phyloP scores from a whole-genome alignment of 192 early-diverging fungal species.

The Coemansia sp. region DNA sequence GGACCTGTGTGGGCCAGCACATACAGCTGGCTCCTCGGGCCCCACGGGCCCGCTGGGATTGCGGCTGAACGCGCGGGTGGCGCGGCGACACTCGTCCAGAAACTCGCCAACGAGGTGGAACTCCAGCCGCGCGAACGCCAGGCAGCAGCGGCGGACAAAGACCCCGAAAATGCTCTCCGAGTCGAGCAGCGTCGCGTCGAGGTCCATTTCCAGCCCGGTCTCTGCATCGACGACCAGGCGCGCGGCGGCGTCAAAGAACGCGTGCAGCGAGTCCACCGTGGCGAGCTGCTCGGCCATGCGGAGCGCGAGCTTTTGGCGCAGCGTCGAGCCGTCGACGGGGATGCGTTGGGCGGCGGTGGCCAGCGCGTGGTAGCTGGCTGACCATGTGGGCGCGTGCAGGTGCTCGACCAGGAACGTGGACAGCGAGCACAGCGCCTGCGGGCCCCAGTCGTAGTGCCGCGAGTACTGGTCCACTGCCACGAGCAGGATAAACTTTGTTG shows the following conservation, averaged over 20 bases:
- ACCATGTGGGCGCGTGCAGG: slow-evolving; percentile 20
- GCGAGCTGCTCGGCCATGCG: slow-evolving; percentile 10
- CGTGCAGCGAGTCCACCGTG: slow-evolving; percentile 26
- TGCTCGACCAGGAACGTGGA: slow-evolving; percentile 12
- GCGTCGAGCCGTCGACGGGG: slow-evolving; percentile 5
- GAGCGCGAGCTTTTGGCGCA: slow-evolving; percentile 10
- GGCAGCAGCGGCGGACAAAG: slow-evolving; percentile 40
- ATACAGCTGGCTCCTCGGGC: no score
- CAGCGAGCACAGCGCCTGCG: neutral
- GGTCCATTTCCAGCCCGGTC: no score
- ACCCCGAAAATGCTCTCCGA: slow-evolving; percentile 47
- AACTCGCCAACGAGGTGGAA: slow-evolving; percentile 35
- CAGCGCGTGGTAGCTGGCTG: slow-evolving; percentile 1
- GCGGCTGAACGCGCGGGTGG: no score
- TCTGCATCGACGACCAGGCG: slow-evolving; percentile 21
- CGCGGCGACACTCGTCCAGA: slow-evolving; percentile 17
- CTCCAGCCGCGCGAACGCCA: slow-evolving; percentile 50
- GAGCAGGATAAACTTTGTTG: slow-evolving; percentile 32
- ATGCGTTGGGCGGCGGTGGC: neutral
- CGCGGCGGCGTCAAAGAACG: slow-evolving; percentile 29
- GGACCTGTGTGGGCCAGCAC: no score
- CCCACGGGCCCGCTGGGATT: no score
- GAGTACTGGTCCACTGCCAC: slow-evolving; percentile 41
- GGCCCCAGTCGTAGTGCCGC: no score
- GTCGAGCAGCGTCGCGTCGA: slow-evolving; percentile 29